Conservation (phyloP, 2,329 filamentous ascomycete species). For the Cladobotryum mycophilum region DNA sequence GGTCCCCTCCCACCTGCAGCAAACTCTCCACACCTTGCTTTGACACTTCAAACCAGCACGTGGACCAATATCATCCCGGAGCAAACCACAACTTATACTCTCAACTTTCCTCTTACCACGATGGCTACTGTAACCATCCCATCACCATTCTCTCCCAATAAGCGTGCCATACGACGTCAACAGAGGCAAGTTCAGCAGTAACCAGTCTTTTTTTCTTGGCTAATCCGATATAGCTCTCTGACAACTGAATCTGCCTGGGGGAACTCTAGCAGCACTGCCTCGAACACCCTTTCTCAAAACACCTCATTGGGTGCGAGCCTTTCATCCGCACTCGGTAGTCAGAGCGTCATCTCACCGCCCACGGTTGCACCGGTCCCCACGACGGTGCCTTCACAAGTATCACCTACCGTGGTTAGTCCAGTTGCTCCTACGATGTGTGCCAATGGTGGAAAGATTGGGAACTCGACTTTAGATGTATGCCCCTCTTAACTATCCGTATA, state of each 20-base stretch:
- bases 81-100: slow-evolving; percentile 34
- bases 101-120: slow-evolving; percentile 34
- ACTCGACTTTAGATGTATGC: slow-evolving; percentile 33
- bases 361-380: slow-evolving; percentile 8
- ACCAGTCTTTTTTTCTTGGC: background rate
- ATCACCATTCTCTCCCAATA: slow-evolving; percentile 9
- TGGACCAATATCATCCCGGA: slow-evolving; percentile 35
- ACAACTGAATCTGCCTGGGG: slow-evolving; percentile 18
- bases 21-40: slow-evolving; percentile 7
- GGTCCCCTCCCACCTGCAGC: slow-evolving; percentile 17
- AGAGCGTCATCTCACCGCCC: slow-evolving; percentile 9
- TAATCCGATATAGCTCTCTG: slow-evolving; percentile 17
- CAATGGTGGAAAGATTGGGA: slow-evolving; percentile 29
- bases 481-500: no score
- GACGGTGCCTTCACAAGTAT: slow-evolving; percentile 6
- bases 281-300: slow-evolving; percentile 14
- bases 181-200: slow-evolving; percentile 18
- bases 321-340: slow-evolving; percentile 23
- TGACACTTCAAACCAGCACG: slow-evolving; percentile 28
- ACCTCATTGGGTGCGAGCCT: slow-evolving; percentile 18
- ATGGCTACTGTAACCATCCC: slow-evolving; percentile 28
- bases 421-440: slow-evolving; percentile 21
- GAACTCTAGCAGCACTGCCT: slow-evolving; percentile 24
- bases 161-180: slow-evolving; percentile 24
- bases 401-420: slow-evolving; percentile 7